Evolutionary conservation across 2,329 filamentous ascomycete species (phyloP), one percentile per base, ranked within the genome.

Genomic region (Grosmannia penicillata): DNA sequence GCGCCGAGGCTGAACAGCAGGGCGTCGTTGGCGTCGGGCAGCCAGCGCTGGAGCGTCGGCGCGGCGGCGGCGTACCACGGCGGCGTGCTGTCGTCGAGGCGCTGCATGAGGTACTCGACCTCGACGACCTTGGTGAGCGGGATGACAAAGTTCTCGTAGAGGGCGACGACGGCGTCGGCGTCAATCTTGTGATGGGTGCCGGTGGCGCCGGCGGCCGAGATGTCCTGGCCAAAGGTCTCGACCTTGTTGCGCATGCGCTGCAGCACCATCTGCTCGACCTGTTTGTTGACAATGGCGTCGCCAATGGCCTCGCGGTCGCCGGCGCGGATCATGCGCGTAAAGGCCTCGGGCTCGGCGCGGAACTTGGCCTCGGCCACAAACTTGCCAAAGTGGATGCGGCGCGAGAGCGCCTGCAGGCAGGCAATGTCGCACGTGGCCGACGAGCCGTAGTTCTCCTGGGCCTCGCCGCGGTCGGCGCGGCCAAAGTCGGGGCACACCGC

Each of bases 311-410:
- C 65, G 6, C 82, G 69, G 57, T 98, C 87, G 44, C 68, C 76
- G 2, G 75, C 79, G 57, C 78, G 76, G 62, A 98, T 96, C 59
- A 96, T 60, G 45, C 66, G 67, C 6, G 82, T 87, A 56, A 89
- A 98, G 45, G 65, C 72, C 50, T 87, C 83, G 23, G 76, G 71
- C 49, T 96, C 83, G 33, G 81, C 78, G 50, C 73, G 72, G 61
- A 95, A 98, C 63, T 98, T 98, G 43, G 80, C 78, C 68, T 98
- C 91, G 31, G 91, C 91, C 8, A 98, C 91, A 53, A 96, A 96
- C 63, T 96, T 98, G 49, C 91, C 91, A 62, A 94, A 98, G 60
- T 98, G 91, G 49, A 98, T 91, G 39, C 91, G 70, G 30, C 89
- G 72, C 28, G 84, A 93, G 33, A 98, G 63, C 4, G 91, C 82